These are phyloP conservation scores for Cladosporium velox DNA, from an alignment of 2,329 filamentous ascomycete species.

Conservation along the genomic window DNA sequence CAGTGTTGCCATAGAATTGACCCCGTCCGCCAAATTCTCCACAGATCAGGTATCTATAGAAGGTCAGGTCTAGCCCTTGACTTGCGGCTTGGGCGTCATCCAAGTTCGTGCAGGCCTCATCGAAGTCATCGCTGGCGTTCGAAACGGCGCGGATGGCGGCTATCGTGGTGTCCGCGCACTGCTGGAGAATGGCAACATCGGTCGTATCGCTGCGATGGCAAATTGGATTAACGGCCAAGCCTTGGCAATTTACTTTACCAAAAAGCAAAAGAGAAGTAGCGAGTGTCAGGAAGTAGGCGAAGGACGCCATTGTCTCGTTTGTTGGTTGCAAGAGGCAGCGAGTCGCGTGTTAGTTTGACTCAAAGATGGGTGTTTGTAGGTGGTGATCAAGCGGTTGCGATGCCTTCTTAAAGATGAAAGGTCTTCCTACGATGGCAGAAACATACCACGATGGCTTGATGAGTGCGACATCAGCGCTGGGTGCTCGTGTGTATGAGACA, in stretches of 20 bases:
- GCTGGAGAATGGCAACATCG: conserved; percentile 7
- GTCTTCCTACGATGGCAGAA: background rate
- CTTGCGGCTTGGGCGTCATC: background rate
- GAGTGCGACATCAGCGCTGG: background rate
- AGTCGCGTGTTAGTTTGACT: background rate
- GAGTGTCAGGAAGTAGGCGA: background rate
- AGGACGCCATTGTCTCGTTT: background rate
- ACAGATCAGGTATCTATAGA: background rate
- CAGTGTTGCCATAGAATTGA: conserved; percentile 4
- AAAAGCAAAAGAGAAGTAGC: background rate
- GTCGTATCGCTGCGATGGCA: conserved; percentile 9
- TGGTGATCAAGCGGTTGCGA: background rate
- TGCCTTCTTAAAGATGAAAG: background rate
- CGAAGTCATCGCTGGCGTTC: conserved; percentile 49
- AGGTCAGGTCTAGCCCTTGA: background rate
- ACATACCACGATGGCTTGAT: background rate
- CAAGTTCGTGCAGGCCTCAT: conserved; percentile 39
- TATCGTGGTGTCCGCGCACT: conserved; percentile 51
- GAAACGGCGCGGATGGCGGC: conserved; percentile 75
- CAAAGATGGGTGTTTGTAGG: background rate
- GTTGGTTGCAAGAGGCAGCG: background rate
- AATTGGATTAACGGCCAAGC: background rate
- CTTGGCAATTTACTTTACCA: background rate
- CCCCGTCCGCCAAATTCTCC: background rate
- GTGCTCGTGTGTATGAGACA: background rate